Base-by-base conservation (phyloP, 495 filamentous ascomycete species). In the Bombardia bombarda region DNA sequence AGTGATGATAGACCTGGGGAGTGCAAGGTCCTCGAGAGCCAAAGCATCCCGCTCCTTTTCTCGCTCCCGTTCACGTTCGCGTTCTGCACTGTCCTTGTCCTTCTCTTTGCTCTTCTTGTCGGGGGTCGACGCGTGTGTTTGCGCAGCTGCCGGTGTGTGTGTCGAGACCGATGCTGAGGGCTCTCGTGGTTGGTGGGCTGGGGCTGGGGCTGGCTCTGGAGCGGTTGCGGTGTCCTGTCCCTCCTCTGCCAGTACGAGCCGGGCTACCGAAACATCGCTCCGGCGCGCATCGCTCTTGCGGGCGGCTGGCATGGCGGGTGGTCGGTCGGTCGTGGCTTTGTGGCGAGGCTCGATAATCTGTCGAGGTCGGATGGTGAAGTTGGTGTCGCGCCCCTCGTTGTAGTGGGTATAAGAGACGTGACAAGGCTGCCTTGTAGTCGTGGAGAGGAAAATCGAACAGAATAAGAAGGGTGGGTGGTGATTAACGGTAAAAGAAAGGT, bases 1-100 rank as follows among this genome's bases (percentile, higher is more conserved):
- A 35, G 86, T 84, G 31, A 95, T 87, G 60, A 96, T 85, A n/a
- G 88, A 89, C 58, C 88, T 90, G 1, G 92, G 92, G 16, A 98
- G 81, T 30, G 77, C 84, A 43, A 94, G 82, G 58, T 98, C 92
- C 90, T 72, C 68, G 3, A 73, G 70, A 0, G 67, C 63, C 13
- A 70, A 44, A 2, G 48, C 43, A 33, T 70, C 66, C 22, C 51
- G 48, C 16, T 53, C 56, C 23, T 43, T 49, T 22, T 57, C 52
- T 4, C 50, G 53, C 24, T 61, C 61, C 22, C 35, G n/a, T n/a
- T 35, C 14, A 51, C 46, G 39, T 57, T 43, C 2, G 55, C 57
- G 20, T 43, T 51, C 21, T 25, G 46, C 47, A n/a, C 32, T 47
- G 17, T 54, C 51, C 34, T 17, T 41, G 30, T 54, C 56, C 46